phyloP scores from a whole-genome alignment of 2,329 filamentous ascomycete genomes.

The Penicillium palitans region DNA sequence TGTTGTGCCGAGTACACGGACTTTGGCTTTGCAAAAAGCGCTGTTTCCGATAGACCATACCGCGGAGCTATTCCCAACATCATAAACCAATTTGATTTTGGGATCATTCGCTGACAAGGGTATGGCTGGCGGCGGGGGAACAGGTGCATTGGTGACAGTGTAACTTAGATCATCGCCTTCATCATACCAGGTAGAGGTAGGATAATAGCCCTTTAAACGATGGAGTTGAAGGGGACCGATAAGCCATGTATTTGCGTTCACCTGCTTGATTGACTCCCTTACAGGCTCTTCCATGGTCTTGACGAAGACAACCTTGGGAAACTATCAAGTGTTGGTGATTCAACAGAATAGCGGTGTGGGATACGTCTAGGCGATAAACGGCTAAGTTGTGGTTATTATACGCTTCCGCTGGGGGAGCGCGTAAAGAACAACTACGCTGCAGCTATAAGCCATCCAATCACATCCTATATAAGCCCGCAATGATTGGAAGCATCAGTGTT shows the following conservation, averaged over 20 bases:
- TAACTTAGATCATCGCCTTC: not conserved
- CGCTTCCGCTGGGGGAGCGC: too few species aligned
- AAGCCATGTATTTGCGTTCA: slow-evolving; percentile 3
- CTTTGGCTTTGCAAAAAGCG: slow-evolving; percentile 27
- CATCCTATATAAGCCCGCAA: too few species aligned
- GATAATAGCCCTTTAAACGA: not conserved
- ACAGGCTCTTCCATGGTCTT: not conserved
- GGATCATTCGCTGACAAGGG: not conserved
- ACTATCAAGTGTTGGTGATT: too few species aligned
- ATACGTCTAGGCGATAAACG: too few species aligned
- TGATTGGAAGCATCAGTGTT: too few species aligned
- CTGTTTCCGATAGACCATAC: slow-evolving; percentile 23
- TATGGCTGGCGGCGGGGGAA: not conserved
- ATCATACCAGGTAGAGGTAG: slow-evolving; percentile 4
- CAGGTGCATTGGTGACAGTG: not conserved
- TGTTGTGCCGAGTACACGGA: slow-evolving; percentile 16
- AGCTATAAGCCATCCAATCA: too few species aligned
- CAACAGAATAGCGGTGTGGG: too few species aligned
- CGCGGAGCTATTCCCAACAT: slow-evolving; percentile 23
- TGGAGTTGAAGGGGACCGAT: not conserved
- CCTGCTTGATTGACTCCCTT: not conserved
- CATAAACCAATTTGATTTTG: slow-evolving; percentile 11
- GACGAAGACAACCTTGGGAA: too few species aligned
- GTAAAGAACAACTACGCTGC: too few species aligned
- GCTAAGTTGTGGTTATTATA: too few species aligned